These are phyloP conservation scores for Aspergillus neoniger DNA, from an alignment of 2,329 filamentous ascomycete genomes.

Conservation along the genomic window DNA sequence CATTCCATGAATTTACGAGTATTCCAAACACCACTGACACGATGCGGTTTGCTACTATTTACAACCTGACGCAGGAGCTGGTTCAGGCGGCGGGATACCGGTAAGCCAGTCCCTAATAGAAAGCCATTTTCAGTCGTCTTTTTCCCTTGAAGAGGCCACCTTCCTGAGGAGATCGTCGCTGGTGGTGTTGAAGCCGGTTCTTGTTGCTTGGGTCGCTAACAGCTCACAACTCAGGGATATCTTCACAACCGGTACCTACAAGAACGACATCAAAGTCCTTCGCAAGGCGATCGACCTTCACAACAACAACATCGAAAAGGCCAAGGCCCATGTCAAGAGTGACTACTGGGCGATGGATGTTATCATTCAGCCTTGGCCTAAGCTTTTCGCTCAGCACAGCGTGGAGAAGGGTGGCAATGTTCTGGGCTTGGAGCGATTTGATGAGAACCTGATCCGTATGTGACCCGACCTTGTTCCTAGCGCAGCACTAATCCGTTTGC, in stretches of 20 bases:
- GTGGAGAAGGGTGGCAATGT: slow-evolving; percentile 40
- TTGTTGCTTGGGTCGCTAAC: background rate
- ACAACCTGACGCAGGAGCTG: slow-evolving; percentile 23
- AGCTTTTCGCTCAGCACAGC: slow-evolving; percentile 36
- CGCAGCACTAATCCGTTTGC: background rate
- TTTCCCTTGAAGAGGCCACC: no score
- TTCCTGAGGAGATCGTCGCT: no score
- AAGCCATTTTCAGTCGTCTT: no score
- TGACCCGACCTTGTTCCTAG: background rate
- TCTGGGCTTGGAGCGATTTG: slow-evolving; percentile 36
- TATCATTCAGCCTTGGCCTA: slow-evolving; percentile 47
- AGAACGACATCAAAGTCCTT: slow-evolving; percentile 22
- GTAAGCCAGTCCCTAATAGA: slow-evolving; percentile 3
- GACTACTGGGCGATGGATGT: slow-evolving; percentile 20
- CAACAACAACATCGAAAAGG: slow-evolving; percentile 20
- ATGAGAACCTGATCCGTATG: slow-evolving; percentile 27
- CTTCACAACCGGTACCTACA: slow-evolving; percentile 26
- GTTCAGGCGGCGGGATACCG: slow-evolving; percentile 21
- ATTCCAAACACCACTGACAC: slow-evolving; percentile 20
- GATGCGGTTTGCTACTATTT: slow-evolving; percentile 19
- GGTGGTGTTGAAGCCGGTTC: no score
- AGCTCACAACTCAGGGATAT: slow-evolving; percentile 9
- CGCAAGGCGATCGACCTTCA: slow-evolving; percentile 22
- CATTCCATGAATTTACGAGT: slow-evolving; percentile 15
- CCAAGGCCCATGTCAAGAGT: slow-evolving; percentile 15